phyloP scores from a whole-genome alignment of 2,329 filamentous ascomycete species.

The Ascochyta viciae-villosae region DNA sequence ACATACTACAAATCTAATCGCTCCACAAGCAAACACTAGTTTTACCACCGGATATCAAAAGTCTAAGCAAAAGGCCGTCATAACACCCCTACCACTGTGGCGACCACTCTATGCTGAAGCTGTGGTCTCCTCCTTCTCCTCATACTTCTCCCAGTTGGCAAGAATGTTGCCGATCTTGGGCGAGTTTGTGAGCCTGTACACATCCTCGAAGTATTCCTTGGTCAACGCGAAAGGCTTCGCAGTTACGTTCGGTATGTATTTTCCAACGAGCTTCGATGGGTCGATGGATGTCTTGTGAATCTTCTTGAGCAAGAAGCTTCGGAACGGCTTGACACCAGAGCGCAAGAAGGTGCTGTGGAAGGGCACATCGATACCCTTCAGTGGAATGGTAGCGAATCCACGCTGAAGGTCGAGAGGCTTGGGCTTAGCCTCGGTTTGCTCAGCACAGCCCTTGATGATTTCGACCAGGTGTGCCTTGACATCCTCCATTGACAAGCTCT shows the following conservation, averaged over 20 bases:
- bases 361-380: constrained; percentile 96
- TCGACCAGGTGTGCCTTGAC: constrained; percentile 88
- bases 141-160: constrained; percentile 72
- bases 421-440: constrained; percentile 88
- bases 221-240: constrained; percentile 93
- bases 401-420: constrained; percentile 88
- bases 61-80: constrained; percentile 16
- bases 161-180: constrained; percentile 78
- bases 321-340: constrained; percentile 98
- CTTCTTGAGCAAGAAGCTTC: constrained; percentile 98
- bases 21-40: not conserved
- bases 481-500: constrained; percentile 84
- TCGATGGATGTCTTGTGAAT: constrained; percentile 99
- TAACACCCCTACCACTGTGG: constrained; percentile 21
- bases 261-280: constrained; percentile 93
- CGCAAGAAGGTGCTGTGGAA: constrained; percentile 99
- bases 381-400: constrained; percentile 95
- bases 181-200: constrained; percentile 89
- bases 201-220: constrained; percentile 99
- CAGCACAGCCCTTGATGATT: constrained; percentile 88
- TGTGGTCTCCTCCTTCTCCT: constrained; percentile 47
- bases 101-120: constrained; percentile 23
- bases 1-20: not conserved
- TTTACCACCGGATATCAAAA: constrained; percentile 24
- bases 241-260: constrained; percentile 99